Conservation (phyloP, 2,329 filamentous ascomycete genomes). For the Fusarium proliferatum region DNA sequence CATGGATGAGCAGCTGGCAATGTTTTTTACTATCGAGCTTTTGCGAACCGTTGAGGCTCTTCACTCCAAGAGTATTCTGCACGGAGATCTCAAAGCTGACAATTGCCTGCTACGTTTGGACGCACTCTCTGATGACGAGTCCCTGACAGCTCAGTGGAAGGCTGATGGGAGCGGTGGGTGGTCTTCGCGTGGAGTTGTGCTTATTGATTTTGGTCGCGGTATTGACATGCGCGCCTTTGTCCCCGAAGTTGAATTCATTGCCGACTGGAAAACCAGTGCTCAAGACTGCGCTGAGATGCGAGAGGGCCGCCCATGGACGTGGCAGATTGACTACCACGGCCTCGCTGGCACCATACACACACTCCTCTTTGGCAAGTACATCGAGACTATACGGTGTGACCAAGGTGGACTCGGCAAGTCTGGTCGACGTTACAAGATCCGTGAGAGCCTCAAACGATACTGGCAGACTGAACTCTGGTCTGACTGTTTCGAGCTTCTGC, state of each 20-base stretch:
- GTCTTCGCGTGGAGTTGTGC: constrained; percentile 79
- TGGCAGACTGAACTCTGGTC: constrained; percentile 96
- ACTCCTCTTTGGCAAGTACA: constrained; percentile 93
- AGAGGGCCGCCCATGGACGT: constrained; percentile 94
- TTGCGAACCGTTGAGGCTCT: constrained; percentile 90
- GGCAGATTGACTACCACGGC: constrained; percentile 96
- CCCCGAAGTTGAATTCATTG: constrained; percentile 82
- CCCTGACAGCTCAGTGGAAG: constrained; percentile 73
- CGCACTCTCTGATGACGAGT: constrained; percentile 51
- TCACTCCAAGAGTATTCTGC: constrained; percentile 81
- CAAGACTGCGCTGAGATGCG: constrained; percentile 97
- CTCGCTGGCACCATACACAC: constrained; percentile 89
- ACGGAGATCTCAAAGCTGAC: constrained; percentile 95
- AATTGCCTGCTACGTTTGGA: constrained; percentile 93
- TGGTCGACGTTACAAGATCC: constrained; percentile 79
- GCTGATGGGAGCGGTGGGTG: constrained; percentile 82
- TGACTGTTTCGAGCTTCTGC: constrained; percentile 82
- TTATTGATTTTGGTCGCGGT: constrained; percentile 95
- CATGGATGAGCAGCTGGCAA: constrained; percentile 90
- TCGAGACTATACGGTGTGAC: constrained; percentile 77
- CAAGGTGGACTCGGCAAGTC: constrained; percentile 66
- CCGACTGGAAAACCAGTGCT: constrained; percentile 90
- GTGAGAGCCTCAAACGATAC: constrained; percentile 89
- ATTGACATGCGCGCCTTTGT: constrained; percentile 92
- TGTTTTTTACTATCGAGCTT: constrained; percentile 95